Evolutionary conservation across 2,329 filamentous ascomycete genomes (phyloP), one percentile per base, ranked within the genome.

Genomic region (Epichloe festucae): DNA sequence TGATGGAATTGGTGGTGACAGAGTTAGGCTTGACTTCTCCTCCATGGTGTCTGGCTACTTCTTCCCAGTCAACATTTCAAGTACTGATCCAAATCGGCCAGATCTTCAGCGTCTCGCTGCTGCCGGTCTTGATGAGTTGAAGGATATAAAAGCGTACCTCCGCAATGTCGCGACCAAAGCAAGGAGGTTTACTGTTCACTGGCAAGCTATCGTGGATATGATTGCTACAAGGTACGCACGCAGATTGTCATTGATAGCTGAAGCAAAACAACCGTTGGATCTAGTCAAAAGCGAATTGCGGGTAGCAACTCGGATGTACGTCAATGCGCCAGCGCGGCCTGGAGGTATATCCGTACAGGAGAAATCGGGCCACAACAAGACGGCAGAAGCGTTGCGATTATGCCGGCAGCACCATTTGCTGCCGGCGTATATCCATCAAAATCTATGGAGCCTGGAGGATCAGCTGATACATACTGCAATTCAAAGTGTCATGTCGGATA

Each of bases 121-220:
- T 11, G 62, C 67, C 3, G 55, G 54, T 12, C 31, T 56, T 2
- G 57, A 59, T 3, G 63, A 71, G 47, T 56, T 70, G n/a, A 56
- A 51, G 19, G 61, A 58, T 6, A 64, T 74, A 48, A 67, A 70
- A 43, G 54, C 59, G 0, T 73, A 79, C 19, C 61, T 85, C 1
- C 65, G 65, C 3, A 52, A 61, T 0, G 64, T 79, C 45, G 65
- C 76, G 1, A 56, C 65, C 34, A 56, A 65, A 11, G 63, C 65
- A 12, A 27, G 58, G 31, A 60, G 55, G 47, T 58, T 55, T 23
- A 55, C 59, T 17, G 61, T 78, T 27, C 69, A 87, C 58, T 89
- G 86, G 86, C 85, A 89, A 60, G 60, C 56, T 3, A 69, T 85
- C 1, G 73, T 75, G 0, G 86, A 90, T 58, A 74, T 85, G 71